Conservation (phyloP, 1,284 basidiomycete genomes). For the Ceratobasidium sp. region DNA sequence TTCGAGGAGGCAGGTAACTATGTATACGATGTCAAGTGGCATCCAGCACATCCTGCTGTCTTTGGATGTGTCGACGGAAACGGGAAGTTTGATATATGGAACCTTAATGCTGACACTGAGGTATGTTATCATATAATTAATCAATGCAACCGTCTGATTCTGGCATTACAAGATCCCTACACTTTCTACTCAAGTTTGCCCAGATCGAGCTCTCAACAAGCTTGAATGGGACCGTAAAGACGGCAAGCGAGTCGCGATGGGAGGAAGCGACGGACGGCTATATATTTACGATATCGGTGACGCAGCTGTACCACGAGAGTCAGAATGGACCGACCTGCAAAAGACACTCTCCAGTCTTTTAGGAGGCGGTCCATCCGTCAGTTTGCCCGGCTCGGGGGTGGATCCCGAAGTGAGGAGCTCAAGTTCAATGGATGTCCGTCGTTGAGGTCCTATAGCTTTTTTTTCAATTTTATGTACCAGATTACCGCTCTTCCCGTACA, state of each 20-base stretch:
- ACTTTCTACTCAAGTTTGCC: constrained; percentile 74
- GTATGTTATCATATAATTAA: too few species aligned
- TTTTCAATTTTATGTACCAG: too few species aligned
- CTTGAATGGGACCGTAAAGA: constrained; percentile 91
- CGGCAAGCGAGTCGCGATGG: constrained; percentile 83
- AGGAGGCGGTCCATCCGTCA: constrained; percentile 43
- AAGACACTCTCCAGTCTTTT: constrained; percentile 72
- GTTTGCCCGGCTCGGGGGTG: not conserved
- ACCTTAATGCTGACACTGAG: constrained; percentile 93
- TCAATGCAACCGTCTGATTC: too few species aligned
- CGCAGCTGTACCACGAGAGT: constrained; percentile 80
- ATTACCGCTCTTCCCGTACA: too few species aligned
- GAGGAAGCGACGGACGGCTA: constrained; percentile 89
- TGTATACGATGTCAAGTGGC: constrained; percentile 99
- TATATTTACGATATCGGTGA: constrained; percentile 97
- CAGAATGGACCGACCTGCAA: constrained; percentile 89
- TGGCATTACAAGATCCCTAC: constrained; percentile 87
- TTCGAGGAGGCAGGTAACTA: constrained; percentile 98
- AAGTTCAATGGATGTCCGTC: constrained; percentile 14
- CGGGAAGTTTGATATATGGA: constrained; percentile 96
- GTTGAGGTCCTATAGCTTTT: too few species aligned
- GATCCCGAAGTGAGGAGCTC: constrained; percentile 13
- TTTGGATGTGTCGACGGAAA: constrained; percentile 95
- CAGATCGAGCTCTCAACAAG: constrained; percentile 90
- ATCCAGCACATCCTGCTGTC: constrained; percentile 90